Base-by-base conservation (phyloP, 2,329 filamentous ascomycete species). In the Sporothrix mexicana region DNA sequence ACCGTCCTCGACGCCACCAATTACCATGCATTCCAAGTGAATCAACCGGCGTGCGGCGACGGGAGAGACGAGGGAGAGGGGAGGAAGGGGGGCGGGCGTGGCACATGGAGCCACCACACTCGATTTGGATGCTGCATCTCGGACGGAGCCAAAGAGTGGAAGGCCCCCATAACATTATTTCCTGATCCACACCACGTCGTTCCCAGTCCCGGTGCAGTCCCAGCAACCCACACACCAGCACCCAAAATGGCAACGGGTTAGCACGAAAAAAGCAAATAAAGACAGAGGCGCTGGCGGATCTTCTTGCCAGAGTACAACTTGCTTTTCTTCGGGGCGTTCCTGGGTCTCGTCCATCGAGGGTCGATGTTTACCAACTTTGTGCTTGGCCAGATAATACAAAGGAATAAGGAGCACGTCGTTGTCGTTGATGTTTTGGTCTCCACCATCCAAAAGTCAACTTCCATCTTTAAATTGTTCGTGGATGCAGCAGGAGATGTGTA, bases 81-180 rank as follows among this genome's bases (percentile, higher is more conserved):
- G 23, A 30, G 10, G n/a, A 43, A 64, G 62, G 43, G 23, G 62
- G 20, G 41, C 43, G 17, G 62, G 62, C 43, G 66, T 53, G 45
- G 66, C 66, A 53, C 47, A 68, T 68, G 64, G 45, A 25, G 66
- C 66, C 53, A 47, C 53, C n/a, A 59, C 53, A 70, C 68, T 55
- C 49, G 51, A 67, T 51, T 67, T 67, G 45, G 64, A 67, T 13
- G 45, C 41, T 47, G 61, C 57, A n/a, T 62, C 57, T 20, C 43
- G 57, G n/a, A 47, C 61, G 20, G 61, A 25, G 61, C 61, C 41
- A 66, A n/a, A 47, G 30, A 36, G 30, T 13, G 13, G 13, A 47
- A 68, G 47, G 43, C 23, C 66, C 66, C 66, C 66, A 69, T 69
- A 53, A 43, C 47, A 43, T 69, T 53, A 23, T 43, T 45, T 53